Evolutionary conservation across 2,329 filamentous ascomycete genomes (phyloP), one percentile per base, ranked within the genome.

Genomic region (Trichoderma breve): DNA sequence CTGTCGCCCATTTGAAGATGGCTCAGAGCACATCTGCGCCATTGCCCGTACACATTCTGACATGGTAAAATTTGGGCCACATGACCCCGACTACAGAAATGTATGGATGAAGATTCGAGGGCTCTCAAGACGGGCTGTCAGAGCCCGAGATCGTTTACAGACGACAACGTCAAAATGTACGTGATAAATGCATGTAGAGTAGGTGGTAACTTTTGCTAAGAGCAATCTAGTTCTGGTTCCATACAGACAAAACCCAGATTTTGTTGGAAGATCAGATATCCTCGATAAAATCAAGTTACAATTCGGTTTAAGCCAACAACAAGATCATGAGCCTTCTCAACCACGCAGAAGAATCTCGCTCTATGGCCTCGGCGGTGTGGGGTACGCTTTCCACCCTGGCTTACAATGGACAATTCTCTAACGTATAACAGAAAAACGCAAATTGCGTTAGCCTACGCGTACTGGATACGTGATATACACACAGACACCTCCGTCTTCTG

Each of bases 401-500:
- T 47, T 8, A 8, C 7, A 8, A 21, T 11, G 28, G 3, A 43
- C 6, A 18, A n/a, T 18, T 15, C 1, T 39, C 67, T 34, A 71
- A 58, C 53, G 18, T 32, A 14, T 24, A 30, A 4, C 24, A 70
- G 68, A 3, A 70, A 63, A 11, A 70, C 58, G 8, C 68, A 70
- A 57, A 18, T 70, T 11, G 68, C 60, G 6, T 57, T 70, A 15
- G 68, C 36, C 34, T 81, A 80, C 34, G 73, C 69, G 8, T 77
- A 77, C 64, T 75, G 76, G 76, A 63, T 78, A 4, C 71, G 51
- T 2, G 55, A 75, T 11, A 62, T 36, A 12, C 62, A 47, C 12
- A 74, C 74, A 3, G 76, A 78, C 1, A 67, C 75, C 5, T 80
- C 79, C 0, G 68, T 82, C 0, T 81, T 80, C 63, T 82, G 80